Evolutionary conservation across 768 basidiomycete genomes (phyloP).

Genomic region (Calocybe gangraenosa): DNA sequence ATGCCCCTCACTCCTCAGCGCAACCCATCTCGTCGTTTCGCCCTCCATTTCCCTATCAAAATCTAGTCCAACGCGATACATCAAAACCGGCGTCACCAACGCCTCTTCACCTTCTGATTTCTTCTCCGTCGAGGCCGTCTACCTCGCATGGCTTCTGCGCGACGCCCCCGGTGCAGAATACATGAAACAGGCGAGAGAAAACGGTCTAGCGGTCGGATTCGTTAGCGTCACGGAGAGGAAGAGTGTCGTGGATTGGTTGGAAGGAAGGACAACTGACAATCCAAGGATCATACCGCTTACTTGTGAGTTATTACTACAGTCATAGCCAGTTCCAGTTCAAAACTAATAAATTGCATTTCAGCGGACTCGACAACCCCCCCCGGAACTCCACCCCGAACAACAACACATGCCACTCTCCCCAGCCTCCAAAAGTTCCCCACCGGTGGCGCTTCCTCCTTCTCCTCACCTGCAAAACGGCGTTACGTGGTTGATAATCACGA

Average conservation of each 20-base stretch:
- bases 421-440: conserved; percentile 23
- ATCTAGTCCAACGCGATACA: conserved; percentile 72
- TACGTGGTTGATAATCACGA: conserved; percentile 80
- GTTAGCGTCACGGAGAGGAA: conserved; percentile 88
- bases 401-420: conserved; percentile 19
- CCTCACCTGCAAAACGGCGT: conserved; percentile 62
- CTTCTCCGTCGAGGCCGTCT: conserved; percentile 77
- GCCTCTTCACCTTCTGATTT: conserved; percentile 53
- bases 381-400: conserved; percentile 37
- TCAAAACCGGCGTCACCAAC: conserved; percentile 50
- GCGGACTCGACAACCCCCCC: conserved; percentile 47
- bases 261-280: conserved; percentile 48
- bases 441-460: conserved; percentile 25
- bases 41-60: conserved; percentile 58
- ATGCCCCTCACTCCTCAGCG: conserved; percentile 45
- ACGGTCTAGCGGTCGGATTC: conserved; percentile 66
- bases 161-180: conserved; percentile 82
- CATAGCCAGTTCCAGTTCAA: too few relatives aligned
- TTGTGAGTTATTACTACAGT: conserved; percentile 30
- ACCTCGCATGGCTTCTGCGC: conserved; percentile 76
- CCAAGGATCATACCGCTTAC: conserved; percentile 46
- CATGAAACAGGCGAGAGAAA: conserved; percentile 78
- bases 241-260: conserved; percentile 81
- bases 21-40: conserved; percentile 62
- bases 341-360: conserved; percentile 16